A percentile compares a stretch with the other conserved stretches of the same genome.
Conservation (phyloP, 805 yeast genomes). For the Suhomyces emberorum region DNA sequence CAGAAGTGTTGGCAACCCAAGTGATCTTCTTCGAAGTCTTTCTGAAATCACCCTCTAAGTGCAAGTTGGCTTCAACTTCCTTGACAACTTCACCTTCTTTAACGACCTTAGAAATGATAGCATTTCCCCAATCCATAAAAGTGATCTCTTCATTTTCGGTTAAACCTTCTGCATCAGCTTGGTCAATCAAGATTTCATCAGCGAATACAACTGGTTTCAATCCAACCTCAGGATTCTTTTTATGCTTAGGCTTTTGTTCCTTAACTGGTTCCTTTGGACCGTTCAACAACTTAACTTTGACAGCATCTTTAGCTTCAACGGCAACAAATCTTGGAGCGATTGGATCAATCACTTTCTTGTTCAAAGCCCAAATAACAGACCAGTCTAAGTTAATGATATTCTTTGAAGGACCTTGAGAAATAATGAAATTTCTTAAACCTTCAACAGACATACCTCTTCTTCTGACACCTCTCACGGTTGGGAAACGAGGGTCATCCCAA, state of each 20-base stretch:
- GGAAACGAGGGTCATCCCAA: conserved; percentile 99
- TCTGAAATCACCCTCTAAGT: conserved; percentile 32
- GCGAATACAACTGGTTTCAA: conserved; percentile 21
- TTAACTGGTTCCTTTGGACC: conserved; percentile 19
- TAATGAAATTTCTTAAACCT: conserved; percentile 89
- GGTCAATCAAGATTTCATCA: conserved; percentile 23
- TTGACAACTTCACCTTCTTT: conserved; percentile 23
- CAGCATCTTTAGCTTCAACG: conserved; percentile 60
- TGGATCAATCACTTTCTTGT: conserved; percentile 96
- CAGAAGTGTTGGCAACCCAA: conserved; percentile 29
- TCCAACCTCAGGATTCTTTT: conserved; percentile 29
- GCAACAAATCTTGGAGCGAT: conserved; percentile 95
- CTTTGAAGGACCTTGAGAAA: conserved; percentile 97
- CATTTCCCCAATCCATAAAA: conserved; percentile 34
- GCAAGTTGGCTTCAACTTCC: conserved; percentile 26
- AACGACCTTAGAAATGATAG: conserved; percentile 23
- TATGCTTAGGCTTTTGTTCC: conserved; percentile 28
- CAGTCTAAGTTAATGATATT: conserved; percentile 96
- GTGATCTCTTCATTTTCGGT: conserved; percentile 28
- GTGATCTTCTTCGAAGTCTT: conserved; percentile 30
- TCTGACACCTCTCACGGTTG: conserved; percentile 98
- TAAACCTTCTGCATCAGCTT: conserved; percentile 23
- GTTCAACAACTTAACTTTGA: conserved; percentile 53
- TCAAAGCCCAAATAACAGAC: conserved; percentile 96
- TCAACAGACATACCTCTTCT: conserved; percentile 99